Percentiles rank a stretch among this genome's conserved stretches.
Conservation (phyloP, 2,329 filamentous ascomycete species). For the Tolypocladium amazonense region DNA sequence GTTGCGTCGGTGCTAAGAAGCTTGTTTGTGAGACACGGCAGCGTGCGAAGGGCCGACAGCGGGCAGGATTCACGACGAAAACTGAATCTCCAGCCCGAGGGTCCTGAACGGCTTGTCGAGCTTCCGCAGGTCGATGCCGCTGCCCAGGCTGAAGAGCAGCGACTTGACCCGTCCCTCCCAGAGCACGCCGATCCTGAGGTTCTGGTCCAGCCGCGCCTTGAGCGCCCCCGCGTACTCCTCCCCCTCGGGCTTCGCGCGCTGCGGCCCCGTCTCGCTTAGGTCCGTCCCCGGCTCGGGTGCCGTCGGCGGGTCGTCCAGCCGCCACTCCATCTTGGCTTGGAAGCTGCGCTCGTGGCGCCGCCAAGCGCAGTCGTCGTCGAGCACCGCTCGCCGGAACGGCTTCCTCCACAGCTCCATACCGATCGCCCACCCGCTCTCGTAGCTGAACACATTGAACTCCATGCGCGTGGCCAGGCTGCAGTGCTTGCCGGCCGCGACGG, state of each 20-base stretch:
- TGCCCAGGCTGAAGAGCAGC: conserved; percentile 81
- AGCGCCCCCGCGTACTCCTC: conserved; percentile 75
- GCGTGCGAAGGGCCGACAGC: too few species aligned
- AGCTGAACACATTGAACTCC: conserved; percentile 97
- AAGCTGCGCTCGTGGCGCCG: conserved; percentile 28
- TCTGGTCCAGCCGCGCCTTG: conserved; percentile 83
- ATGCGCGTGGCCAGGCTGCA: conserved; percentile 82
- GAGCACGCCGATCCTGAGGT: conserved; percentile 71
- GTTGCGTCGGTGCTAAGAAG: not conserved
- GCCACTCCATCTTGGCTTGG: conserved; percentile 42
- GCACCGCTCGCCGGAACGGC: conserved; percentile 27
- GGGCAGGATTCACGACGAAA: conserved; percentile 59
- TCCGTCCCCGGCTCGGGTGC: conserved; percentile 18
- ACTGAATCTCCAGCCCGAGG: conserved; percentile 70
- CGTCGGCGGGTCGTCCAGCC: conserved; percentile 29
- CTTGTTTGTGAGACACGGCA: not conserved
- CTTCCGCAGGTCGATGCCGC: conserved; percentile 69
- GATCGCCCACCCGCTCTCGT: conserved; percentile 87
- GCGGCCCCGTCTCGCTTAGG: conserved; percentile 2
- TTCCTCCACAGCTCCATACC: conserved; percentile 90
- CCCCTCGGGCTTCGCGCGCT: conserved; percentile 24
- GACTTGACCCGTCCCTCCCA: conserved; percentile 95
- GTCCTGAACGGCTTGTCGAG: conserved; percentile 68
- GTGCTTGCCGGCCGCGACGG: conserved; percentile 73
- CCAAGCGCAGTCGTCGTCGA: conserved; percentile 19